Percentiles rank a stretch among this genome's conserved stretches.
Conservation (phyloP, 805 yeast genomes). For the Ogataea kodamae region DNA sequence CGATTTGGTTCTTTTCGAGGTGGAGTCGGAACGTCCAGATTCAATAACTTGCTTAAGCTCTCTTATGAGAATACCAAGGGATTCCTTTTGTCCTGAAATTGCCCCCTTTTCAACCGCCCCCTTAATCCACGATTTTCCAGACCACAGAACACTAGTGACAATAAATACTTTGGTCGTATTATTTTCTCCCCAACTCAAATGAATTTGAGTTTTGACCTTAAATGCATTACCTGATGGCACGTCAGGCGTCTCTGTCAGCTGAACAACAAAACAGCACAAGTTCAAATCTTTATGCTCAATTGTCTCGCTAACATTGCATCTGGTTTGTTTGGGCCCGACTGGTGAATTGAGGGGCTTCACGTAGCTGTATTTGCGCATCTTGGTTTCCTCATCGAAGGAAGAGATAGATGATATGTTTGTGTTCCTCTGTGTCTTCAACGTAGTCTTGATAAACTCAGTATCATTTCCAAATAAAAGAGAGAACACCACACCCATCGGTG, state of each 20-base stretch:
- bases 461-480: slow-evolving; percentile 62
- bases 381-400: slow-evolving; percentile 30
- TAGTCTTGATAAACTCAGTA: slow-evolving; percentile 38
- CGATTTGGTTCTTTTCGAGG: slow-evolving; percentile 14
- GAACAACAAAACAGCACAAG: slow-evolving; percentile 46
- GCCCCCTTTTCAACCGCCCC: slow-evolving; percentile 73
- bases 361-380: slow-evolving; percentile 51
- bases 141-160: slow-evolving; percentile 62
- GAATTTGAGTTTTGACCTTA: slow-evolving; percentile 53
- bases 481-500: slow-evolving; percentile 64
- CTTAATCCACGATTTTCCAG: slow-evolving; percentile 75
- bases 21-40: slow-evolving; percentile 9
- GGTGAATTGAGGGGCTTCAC: slow-evolving; percentile 62
- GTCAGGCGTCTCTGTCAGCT: slow-evolving; percentile 68
- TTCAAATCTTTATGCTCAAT: slow-evolving; percentile 51
- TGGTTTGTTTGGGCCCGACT: slow-evolving; percentile 75
- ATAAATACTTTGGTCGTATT: slow-evolving; percentile 52
- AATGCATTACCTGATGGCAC: slow-evolving; percentile 78
- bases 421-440: slow-evolving; percentile 61
- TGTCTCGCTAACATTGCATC: slow-evolving; percentile 59
- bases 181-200: slow-evolving; percentile 59
- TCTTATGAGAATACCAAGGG: slow-evolving; percentile 46
- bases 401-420: slow-evolving; percentile 52
- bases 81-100: slow-evolving; percentile 65
- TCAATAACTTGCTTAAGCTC: slow-evolving; percentile 42